phyloP scores from a whole-genome alignment of 2,329 filamentous ascomycete species.

The Penicillium sp. region DNA sequence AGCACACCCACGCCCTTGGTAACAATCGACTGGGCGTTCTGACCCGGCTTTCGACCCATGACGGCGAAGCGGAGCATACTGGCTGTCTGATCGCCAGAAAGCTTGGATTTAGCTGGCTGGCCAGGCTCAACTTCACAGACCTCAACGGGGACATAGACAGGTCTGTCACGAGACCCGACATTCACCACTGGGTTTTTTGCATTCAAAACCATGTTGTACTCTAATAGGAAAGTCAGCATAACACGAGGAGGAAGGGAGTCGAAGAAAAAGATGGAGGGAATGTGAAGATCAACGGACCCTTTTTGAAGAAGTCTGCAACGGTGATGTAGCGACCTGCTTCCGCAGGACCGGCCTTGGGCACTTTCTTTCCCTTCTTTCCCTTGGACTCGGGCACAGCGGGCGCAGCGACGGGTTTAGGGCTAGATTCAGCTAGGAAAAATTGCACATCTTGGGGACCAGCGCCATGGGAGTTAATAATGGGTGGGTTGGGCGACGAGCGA shows the following conservation, averaged over 20 bases:
- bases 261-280: background rate
- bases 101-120: conserved; percentile 61
- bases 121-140: conserved; percentile 63
- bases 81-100: conserved; percentile 61
- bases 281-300: conserved; percentile 33
- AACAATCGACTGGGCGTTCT: conserved; percentile 67
- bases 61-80: conserved; percentile 73
- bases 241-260: background rate
- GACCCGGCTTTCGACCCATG: conserved; percentile 54
- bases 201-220: conserved; percentile 39
- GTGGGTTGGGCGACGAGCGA: conserved; percentile 33
- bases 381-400: conserved; percentile 13
- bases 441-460: conserved; percentile 55
- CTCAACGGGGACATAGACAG: conserved; percentile 67
- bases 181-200: conserved; percentile 63
- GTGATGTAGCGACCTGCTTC: conserved; percentile 48
- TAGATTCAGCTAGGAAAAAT: conserved; percentile 51
- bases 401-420: conserved; percentile 13
- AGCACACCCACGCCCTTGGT: conserved; percentile 56
- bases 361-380: conserved; percentile 32
- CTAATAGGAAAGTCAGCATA: conserved; percentile 13
- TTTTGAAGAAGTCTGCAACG: conserved; percentile 53
- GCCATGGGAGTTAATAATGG: conserved; percentile 38
- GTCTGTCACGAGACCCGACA: conserved; percentile 57
- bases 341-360: conserved; percentile 30